Conservation (phyloP, 2,329 filamentous ascomycete genomes). For the Lasiodiplodia gonubiensis region DNA sequence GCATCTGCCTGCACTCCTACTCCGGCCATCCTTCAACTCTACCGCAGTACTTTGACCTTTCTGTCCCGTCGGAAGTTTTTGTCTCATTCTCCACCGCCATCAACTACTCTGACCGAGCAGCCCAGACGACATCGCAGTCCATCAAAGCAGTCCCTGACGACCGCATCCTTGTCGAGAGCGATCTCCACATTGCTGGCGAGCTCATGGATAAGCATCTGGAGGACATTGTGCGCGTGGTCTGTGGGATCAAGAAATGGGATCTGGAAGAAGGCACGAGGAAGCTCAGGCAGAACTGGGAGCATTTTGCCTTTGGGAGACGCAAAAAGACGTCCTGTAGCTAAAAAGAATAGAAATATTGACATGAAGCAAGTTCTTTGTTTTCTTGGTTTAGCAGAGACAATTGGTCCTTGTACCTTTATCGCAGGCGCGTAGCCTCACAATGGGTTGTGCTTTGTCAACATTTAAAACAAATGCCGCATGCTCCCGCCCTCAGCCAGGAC, state of each 20-base stretch:
- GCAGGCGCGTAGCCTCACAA: background rate
- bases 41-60: conserved; percentile 75
- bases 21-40: conserved; percentile 77
- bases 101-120: conserved; percentile 65
- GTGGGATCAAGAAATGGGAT: conserved; percentile 76
- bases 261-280: conserved; percentile 71
- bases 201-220: conserved; percentile 80
- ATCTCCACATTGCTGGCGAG: conserved; percentile 81
- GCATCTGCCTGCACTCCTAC: conserved; percentile 93
- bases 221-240: conserved; percentile 76
- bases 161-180: conserved; percentile 84
- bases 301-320: conserved; percentile 70
- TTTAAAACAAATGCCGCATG: background rate
- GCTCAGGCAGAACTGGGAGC: conserved; percentile 76
- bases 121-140: conserved; percentile 64
- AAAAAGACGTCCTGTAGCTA: background rate
- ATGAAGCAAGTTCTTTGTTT: too few relatives aligned
- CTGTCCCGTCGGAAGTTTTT: conserved; percentile 77
- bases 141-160: conserved; percentile 77
- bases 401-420: background rate
- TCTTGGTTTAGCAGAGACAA: background rate
- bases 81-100: conserved; percentile 88
- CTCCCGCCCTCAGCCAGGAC: background rate
- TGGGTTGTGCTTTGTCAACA: background rate
- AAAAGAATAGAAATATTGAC: background rate